Evolutionary conservation across 352 stramenopile species (phyloP).

Genomic region (Pythium phragmiticola): DNA sequence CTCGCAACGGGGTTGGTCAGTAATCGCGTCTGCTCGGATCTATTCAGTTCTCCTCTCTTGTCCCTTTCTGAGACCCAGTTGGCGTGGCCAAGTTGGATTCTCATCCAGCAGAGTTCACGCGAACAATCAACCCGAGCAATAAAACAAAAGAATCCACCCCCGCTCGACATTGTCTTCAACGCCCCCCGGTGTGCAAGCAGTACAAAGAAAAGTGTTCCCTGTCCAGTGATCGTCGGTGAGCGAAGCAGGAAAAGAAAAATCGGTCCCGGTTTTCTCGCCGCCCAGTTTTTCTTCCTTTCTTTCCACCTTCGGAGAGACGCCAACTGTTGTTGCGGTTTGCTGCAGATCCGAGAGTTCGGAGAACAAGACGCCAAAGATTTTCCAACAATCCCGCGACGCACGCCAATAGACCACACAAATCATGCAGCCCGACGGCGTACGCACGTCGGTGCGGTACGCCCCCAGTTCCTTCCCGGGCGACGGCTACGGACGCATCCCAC

Average conservation of each 20-base stretch:
- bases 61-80: too few species aligned
- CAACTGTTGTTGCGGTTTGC: not conserved
- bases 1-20: too few species aligned
- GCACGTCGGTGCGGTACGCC: constrained; percentile 2
- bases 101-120: too few species aligned
- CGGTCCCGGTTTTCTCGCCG: not conserved
- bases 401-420: not conserved
- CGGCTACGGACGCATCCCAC: constrained; percentile 2
- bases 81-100: too few species aligned
- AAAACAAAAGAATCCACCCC: too few species aligned
- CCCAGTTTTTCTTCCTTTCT: constrained; percentile 2
- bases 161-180: too few species aligned
- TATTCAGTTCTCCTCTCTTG: too few species aligned
- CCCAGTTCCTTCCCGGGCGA: constrained; percentile 2
- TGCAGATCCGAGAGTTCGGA: not conserved
- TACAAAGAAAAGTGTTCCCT: too few species aligned
- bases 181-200: too few species aligned
- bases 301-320: not conserved
- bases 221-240: too few species aligned
- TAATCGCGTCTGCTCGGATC: too few species aligned
- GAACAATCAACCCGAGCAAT: too few species aligned
- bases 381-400: constrained; percentile 1
- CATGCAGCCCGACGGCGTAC: constrained; percentile 3
- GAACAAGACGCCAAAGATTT: constrained; percentile 1
- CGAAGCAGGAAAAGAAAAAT: not conserved